Evolutionary conservation across 495 filamentous ascomycete genomes (phyloP).

Genomic region (Pseudomonodictys pantanalensis): DNA sequence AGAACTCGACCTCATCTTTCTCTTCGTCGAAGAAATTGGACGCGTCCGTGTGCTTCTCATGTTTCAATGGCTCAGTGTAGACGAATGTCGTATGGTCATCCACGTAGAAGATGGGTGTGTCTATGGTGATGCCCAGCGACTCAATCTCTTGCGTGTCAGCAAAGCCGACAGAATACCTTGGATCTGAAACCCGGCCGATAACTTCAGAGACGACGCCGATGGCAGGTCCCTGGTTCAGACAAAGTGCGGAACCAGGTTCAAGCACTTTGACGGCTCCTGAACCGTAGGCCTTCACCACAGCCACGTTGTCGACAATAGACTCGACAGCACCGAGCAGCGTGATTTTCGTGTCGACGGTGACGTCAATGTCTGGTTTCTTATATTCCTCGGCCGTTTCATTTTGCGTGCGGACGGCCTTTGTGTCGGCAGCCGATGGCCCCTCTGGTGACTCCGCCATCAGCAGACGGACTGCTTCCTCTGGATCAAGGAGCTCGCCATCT

Average conservation of each 20-base stretch:
- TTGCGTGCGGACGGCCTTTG: conserved; percentile 72
- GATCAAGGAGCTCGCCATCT: conserved; percentile 65
- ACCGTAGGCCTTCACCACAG: conserved; percentile 74
- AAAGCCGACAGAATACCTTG: conserved; percentile 76
- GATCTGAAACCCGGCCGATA: conserved; percentile 76
- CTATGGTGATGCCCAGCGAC: conserved; percentile 59
- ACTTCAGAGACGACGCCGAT: conserved; percentile 79
- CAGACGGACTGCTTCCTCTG: conserved; percentile 74
- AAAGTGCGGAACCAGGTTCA: conserved; percentile 78
- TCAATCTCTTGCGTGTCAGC: conserved; percentile 61
- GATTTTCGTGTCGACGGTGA: conserved; percentile 74
- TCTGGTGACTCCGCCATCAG: conserved; percentile 83
- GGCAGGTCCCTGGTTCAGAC: conserved; percentile 68
- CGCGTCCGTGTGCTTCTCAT: conserved; percentile 81
- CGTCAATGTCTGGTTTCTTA: conserved; percentile 67
- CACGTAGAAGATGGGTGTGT: conserved; percentile 74
- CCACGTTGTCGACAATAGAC: conserved; percentile 67
- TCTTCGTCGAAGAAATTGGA: conserved; percentile 94
- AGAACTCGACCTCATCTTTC: conserved; percentile 88
- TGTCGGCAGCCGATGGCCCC: conserved; percentile 52
- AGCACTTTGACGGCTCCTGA: conserved; percentile 80
- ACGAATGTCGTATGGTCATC: conserved; percentile 71
- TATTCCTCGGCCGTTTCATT: conserved; percentile 59
- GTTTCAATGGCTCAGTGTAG: conserved; percentile 75
- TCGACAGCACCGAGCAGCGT: conserved; percentile 69